Evolutionary conservation across 2,329 filamentous ascomycete genomes (phyloP), one percentile per base, ranked within the genome.

Genomic region (Fusarium equiseti): DNA sequence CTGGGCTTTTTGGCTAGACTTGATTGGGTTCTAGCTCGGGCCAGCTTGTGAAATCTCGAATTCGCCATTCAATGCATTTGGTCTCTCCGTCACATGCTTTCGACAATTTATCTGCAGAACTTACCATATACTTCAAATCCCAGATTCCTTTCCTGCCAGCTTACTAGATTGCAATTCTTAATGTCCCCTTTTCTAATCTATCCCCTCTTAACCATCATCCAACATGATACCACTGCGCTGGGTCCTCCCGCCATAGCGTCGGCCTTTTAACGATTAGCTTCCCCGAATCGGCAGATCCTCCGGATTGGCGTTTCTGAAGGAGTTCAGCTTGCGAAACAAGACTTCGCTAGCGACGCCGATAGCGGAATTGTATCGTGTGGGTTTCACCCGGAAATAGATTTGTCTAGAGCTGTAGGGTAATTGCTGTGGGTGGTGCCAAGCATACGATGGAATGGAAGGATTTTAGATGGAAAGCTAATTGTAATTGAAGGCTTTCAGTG

Each of bases 281-380:
- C 42, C 53, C 53, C 22, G 29, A 56, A 49, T 6, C 15, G 42
- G 42, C 12, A 49, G 53, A 56, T 49, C 42, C 53, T 56, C 42
- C 53, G 53, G 24, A 46, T 49, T 56, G 29, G 53, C 43, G 42
- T 49, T 49, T 48, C 13, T 20, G 31, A 35, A 32, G 7, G 1
- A 32, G 42, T 15, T 26, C 32, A 10, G 13, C 16, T 49, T 35
- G 29, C 53, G 42, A 56, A 29, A 8, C 32, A 27, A 20, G 9
- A 42, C 9, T 16, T 27, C 8, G 27, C 12, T 32, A 46, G 43
- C 27, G n/a, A 40, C 8, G n/a, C 54, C 24, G 54, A 57, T 38
- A 40, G 32, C 54, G 31, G 54, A 27, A 8, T 8, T 16, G 8
- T 18, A 31, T 38, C n/a, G 26, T 29, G 9, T 20, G 24, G 18